Percentiles rank a stretch among this genome's conserved stretches.
Evolutionary conservation across 768 basidiomycete genomes (phyloP).

Genomic region (Kondoa malvinella): DNA sequence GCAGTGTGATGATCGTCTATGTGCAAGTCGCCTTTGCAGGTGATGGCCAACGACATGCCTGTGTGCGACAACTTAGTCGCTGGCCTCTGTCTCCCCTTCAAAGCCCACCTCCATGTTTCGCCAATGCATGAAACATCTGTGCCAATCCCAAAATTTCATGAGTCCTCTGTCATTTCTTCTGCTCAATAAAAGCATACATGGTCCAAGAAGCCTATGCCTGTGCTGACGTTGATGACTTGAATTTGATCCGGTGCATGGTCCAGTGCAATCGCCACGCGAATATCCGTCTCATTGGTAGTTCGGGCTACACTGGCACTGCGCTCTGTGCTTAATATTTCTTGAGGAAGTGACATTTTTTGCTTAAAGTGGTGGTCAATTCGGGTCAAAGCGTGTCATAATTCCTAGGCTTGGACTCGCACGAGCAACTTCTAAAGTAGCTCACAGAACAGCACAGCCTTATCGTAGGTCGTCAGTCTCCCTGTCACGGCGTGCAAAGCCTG

Average conservation of each 20-base stretch:
- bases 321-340: background rate
- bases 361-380: too few species aligned
- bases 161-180: background rate
- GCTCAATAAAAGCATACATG: slow-evolving; percentile 44
- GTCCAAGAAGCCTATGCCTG: slow-evolving; percentile 96
- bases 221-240: slow-evolving; percentile 69
- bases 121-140: slow-evolving; percentile 94
- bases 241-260: slow-evolving; percentile 52
- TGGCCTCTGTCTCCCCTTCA: too few species aligned
- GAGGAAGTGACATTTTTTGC: too few species aligned
- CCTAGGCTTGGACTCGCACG: too few species aligned
- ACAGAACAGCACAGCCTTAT: too few species aligned
- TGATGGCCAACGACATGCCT: slow-evolving; percentile 75
- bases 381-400: too few species aligned
- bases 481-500: too few species aligned
- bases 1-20: slow-evolving; percentile 99
- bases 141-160: slow-evolving; percentile 9
- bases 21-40: slow-evolving; percentile 86
- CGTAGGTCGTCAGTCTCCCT: too few species aligned
- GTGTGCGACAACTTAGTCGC: background rate
- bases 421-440: too few species aligned
- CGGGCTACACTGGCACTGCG: background rate
- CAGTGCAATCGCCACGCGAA: slow-evolving; percentile 62
- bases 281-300: slow-evolving; percentile 58
- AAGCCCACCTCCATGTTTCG: slow-evolving; percentile 54